These are phyloP conservation scores for Chrysosporium keratinophilum DNA, from an alignment of 2,329 filamentous ascomycete genomes.

Conservation along the genomic window DNA sequence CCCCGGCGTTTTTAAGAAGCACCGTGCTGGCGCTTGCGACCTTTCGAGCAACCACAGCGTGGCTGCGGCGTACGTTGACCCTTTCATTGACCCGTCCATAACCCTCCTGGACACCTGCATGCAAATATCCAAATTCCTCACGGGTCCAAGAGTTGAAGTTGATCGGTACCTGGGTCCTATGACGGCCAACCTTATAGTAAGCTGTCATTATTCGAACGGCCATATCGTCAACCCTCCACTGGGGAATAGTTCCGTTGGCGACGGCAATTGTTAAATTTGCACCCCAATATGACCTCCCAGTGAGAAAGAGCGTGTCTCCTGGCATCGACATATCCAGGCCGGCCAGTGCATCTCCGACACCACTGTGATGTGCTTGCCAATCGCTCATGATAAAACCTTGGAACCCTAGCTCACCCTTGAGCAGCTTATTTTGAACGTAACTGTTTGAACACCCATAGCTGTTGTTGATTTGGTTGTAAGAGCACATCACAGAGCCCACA, in stretches of 20 bases:
- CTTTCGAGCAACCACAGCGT: conserved; percentile 62
- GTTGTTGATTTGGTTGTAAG: conserved; percentile 61
- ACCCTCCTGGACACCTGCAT: conserved; percentile 52
- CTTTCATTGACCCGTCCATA: conserved; percentile 65
- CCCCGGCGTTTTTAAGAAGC: conserved; percentile 72
- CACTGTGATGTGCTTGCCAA: conserved; percentile 68
- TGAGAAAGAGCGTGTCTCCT: conserved; percentile 68
- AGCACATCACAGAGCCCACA: conserved; percentile 60
- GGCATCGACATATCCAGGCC: conserved; percentile 79
- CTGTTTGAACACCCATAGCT: conserved; percentile 59
- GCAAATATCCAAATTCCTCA: conserved; percentile 61
- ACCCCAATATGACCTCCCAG: conserved; percentile 67
- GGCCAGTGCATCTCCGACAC: conserved; percentile 53
- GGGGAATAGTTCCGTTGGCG: conserved; percentile 77
- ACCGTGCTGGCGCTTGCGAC: conserved; percentile 73
- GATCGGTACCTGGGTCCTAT: conserved; percentile 44
- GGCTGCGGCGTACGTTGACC: conserved; percentile 70
- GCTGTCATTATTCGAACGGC: conserved; percentile 65
- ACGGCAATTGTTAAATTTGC: conserved; percentile 78
- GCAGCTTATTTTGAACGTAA: conserved; percentile 48
- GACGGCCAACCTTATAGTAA: conserved; percentile 54
- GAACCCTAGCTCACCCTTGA: conserved; percentile 68
- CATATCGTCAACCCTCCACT: conserved; percentile 87
- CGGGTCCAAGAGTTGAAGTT: conserved; percentile 86
- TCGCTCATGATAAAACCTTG: conserved; percentile 60